A percentile compares a stretch with the other conserved stretches of the same genome.
phyloP scores from a whole-genome alignment of 345 rosid species.

The Raphanus raphanistrum region DNA sequence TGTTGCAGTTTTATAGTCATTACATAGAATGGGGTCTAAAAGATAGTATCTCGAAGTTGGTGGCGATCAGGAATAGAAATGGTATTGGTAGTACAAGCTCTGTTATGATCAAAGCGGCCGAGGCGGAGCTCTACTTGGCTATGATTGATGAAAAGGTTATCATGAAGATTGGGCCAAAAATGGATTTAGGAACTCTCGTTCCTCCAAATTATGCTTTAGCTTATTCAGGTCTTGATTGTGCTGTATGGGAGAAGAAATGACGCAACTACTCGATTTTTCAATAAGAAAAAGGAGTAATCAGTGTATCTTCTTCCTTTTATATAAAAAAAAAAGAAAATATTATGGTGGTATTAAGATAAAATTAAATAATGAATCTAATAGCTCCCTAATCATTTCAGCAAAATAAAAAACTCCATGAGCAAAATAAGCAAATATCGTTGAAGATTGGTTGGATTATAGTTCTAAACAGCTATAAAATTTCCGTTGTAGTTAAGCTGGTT shows the following conservation, averaged over 20 bases:
- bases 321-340: too few species aligned
- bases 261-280: background rate
- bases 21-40: background rate
- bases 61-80: conserved; percentile 44
- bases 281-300: background rate
- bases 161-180: conserved; percentile 75
- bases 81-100: conserved; percentile 52
- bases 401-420: too few species aligned
- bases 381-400: too few species aligned
- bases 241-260: conserved; percentile 50
- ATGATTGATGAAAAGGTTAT: conserved; percentile 59
- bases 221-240: conserved; percentile 47
- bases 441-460: too few species aligned
- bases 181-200: conserved; percentile 55
- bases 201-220: conserved; percentile 61
- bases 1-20: background rate
- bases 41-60: conserved; percentile 39
- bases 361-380: too few species aligned
- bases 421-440: too few species aligned
- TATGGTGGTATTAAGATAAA: too few species aligned
- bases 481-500: too few species aligned
- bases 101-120: conserved; percentile 31
- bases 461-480: too few species aligned
- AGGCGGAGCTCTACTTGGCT: conserved; percentile 3
- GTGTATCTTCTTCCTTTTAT: background rate